These are phyloP conservation scores for Erythrobasidium yunnanense DNA, from an alignment of 768 basidiomycete genomes.

Conservation along the genomic window DNA sequence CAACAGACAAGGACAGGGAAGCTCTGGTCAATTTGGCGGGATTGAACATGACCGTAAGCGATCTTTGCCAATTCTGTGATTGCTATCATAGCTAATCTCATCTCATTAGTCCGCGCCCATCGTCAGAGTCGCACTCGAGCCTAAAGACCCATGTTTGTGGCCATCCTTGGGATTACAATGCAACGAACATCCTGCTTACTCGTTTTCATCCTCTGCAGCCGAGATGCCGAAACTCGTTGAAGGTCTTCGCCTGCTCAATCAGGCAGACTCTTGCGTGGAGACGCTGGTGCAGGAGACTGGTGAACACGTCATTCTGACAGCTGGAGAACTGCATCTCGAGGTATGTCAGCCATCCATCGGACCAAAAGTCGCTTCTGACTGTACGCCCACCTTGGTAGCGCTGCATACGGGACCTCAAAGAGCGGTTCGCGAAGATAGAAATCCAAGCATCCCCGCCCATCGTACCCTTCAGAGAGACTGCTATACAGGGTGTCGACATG, in stretches of 20 bases:
- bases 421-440: constrained; percentile 83
- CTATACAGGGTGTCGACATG: constrained; percentile 76
- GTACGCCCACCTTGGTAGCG: constrained; percentile 49
- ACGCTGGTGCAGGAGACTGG: constrained; percentile 95
- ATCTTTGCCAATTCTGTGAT: neutral
- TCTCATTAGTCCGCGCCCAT: constrained; percentile 68
- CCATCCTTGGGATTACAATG: neutral
- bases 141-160: constrained; percentile 50
- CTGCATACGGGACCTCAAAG: constrained; percentile 88
- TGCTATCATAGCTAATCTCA: neutral
- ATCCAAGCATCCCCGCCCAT: constrained; percentile 91
- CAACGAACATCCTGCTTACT: neutral
- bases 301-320: constrained; percentile 90
- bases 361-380: neutral
- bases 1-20: constrained; percentile 44
- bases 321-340: constrained; percentile 92
- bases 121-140: constrained; percentile 88
- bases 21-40: constrained; percentile 72
- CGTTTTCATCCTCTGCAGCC: constrained; percentile 39
- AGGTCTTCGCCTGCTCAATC: constrained; percentile 77
- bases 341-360: constrained; percentile 43
- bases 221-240: constrained; percentile 81
- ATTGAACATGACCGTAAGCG: constrained; percentile 55
- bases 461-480: constrained; percentile 94
- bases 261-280: constrained; percentile 93